Evolutionary conservation across 345 rosid genomes (phyloP), one percentile per base, ranked within the genome.

Genomic region (Arabidopsis arenosa): DNA sequence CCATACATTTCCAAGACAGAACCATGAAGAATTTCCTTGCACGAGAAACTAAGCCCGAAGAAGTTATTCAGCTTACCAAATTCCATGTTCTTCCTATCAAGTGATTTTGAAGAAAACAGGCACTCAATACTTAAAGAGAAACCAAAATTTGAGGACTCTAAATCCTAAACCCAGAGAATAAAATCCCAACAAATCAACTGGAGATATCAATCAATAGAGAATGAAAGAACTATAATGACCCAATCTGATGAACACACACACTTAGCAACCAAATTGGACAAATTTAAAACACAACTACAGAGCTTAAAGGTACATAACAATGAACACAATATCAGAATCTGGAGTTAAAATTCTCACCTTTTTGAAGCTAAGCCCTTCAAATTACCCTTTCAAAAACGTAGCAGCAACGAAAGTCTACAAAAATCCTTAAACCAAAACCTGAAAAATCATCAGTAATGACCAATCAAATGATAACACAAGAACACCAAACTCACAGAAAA

Each of bases 401-500:
- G 17, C 60, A 49, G 53, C 41, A 73, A 63, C 1, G 63, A 12
- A 52, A 39, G 15, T 30, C 3, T 51, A 62, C 49, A 72, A 26
- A 72, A 78, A 63, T 9, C 51, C 60, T 48, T n/a, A 28, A 37
- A 58, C 48, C 9, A 21, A 43, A 41, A 75, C 68, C 73, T 65
- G 77, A 33, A 26, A 72, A 18, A 21, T 39, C 44, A 48, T 37
- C 49, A 74, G 40, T 13, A 3, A 65, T 3, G 28, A 74, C 72
- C 41, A 56, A 63, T 62, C 53, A 56, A 35, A 66, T 9, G 9
- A 76, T 7, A 37, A 59, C 1, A 62, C 43, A 54, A 43, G 41
- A 26, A 68, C 58, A 71, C 52, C 45, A 45, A 71, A n/a, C 61
- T 64, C 39, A 40, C 9, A 14, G 8, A 70, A 77, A 78, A 66